A percentile compares a stretch with the other conserved stretches of the same genome.
Conservation (phyloP, 257 asterid genomes). For the Scutellaria minor region DNA sequence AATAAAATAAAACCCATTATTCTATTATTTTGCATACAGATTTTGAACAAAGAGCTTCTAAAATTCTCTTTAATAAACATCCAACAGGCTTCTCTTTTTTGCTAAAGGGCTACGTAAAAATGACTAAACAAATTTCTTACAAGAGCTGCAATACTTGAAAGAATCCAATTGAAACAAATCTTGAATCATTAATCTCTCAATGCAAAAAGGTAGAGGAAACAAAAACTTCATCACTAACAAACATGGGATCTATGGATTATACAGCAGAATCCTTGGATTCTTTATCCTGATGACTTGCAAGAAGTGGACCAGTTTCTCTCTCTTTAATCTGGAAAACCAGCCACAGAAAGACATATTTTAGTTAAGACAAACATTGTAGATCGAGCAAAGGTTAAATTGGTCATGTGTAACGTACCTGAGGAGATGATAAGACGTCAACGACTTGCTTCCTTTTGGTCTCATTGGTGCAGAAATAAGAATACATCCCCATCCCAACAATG, state of each 20-base stretch:
- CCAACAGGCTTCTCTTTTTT: too few relatives aligned
- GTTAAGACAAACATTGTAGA: neutral
- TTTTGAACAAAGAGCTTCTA: too few relatives aligned
- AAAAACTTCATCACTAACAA: slow-evolving; percentile 33
- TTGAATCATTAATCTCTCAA: slow-evolving; percentile 14
- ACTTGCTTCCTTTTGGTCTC: slow-evolving; percentile 70
- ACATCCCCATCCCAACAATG: slow-evolving; percentile 81
- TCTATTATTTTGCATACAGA: too few relatives aligned
- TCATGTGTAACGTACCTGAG: slow-evolving; percentile 46
- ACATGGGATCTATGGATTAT: slow-evolving; percentile 22
- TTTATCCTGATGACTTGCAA: slow-evolving; percentile 56
- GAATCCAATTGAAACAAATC: slow-evolving; percentile 25
- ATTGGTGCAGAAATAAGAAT: slow-evolving; percentile 77
- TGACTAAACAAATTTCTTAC: slow-evolving; percentile 24
- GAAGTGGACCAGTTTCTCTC: slow-evolving; percentile 67
- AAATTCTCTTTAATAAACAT: too few relatives aligned
- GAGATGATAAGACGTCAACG: slow-evolving; percentile 49
- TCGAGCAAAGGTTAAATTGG: neutral
- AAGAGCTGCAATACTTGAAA: slow-evolving; percentile 30
- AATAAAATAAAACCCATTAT: too few relatives aligned
- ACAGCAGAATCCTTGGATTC: slow-evolving; percentile 59
- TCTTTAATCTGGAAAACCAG: slow-evolving; percentile 57
- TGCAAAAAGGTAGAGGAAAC: slow-evolving; percentile 8
- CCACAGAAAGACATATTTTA: neutral
- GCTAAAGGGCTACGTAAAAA: neutral